Percentiles rank a stretch among this genome's conserved stretches.
phyloP scores from a whole-genome alignment of 768 basidiomycete species.

The Cystobasidium tubakii region DNA sequence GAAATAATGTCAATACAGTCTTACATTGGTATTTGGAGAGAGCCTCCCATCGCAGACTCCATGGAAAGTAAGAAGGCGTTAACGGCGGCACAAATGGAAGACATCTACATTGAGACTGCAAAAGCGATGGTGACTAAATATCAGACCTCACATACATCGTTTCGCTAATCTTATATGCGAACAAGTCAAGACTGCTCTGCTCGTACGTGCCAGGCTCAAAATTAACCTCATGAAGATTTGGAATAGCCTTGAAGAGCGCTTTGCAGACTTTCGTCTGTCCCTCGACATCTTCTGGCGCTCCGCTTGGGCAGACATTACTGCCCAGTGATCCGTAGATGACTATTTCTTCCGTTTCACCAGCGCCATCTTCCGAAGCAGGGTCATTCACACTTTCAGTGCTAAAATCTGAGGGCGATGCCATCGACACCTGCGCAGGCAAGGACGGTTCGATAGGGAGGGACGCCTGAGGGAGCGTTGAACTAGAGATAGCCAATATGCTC shows the following conservation, averaged over 20 bases:
- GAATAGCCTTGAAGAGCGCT: background rate
- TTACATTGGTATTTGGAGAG: too few species aligned
- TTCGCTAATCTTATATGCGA: background rate
- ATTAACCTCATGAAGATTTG: background rate
- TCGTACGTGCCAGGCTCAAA: background rate
- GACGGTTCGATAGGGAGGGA: background rate
- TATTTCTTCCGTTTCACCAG: background rate
- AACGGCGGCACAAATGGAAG: too few species aligned
- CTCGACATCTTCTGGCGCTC: background rate
- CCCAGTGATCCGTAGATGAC: background rate
- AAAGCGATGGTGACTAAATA: too few species aligned
- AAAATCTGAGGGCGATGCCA: background rate
- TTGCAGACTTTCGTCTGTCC: background rate
- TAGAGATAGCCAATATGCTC: background rate
- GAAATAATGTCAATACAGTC: too few species aligned
- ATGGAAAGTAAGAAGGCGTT: too few species aligned
- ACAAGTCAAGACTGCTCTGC: background rate
- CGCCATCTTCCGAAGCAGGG: background rate
- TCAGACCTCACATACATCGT: background rate
- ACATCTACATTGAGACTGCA: too few species aligned
- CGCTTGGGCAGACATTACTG: background rate
- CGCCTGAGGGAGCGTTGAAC: background rate
- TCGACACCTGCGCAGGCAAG: background rate
- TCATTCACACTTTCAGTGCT: background rate
- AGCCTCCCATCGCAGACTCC: too few species aligned